Percentiles rank a stretch among this genome's conserved stretches.
phyloP scores from a whole-genome alignment of 495 filamentous ascomycete genomes.

The Poronia punctata region DNA sequence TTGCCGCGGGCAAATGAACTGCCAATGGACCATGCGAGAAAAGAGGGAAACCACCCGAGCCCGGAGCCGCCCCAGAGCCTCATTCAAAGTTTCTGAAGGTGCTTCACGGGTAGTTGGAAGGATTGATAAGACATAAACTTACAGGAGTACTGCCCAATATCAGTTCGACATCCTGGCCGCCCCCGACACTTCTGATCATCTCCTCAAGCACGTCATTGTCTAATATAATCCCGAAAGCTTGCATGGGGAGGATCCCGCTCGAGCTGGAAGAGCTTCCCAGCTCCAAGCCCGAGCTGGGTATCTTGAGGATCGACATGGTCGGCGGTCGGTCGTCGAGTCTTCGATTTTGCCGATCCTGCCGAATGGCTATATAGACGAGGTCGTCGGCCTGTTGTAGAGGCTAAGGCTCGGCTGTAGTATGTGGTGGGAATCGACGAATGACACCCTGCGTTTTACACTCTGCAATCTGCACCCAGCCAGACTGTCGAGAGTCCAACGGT shows the following conservation, averaged over 20 bases:
- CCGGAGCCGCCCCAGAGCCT: no score
- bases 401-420: slow-evolving; percentile 7
- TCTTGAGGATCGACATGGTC: slow-evolving; percentile 28
- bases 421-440: slow-evolving; percentile 13
- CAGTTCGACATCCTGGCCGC: slow-evolving; percentile 54
- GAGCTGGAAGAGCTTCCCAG: slow-evolving; percentile 35
- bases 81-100: no score
- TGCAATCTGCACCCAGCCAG: slow-evolving; percentile 26
- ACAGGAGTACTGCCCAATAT: slow-evolving; percentile 50
- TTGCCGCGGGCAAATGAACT: no score
- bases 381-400: background rate
- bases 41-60: no score
- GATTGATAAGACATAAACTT: slow-evolving; percentile 31
- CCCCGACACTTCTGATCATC: slow-evolving; percentile 58
- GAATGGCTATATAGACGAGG: background rate
- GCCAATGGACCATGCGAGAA: no score
- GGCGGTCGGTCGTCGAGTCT: slow-evolving; percentile 6
- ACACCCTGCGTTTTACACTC: slow-evolving; percentile 22
- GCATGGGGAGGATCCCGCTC: slow-evolving; percentile 29
- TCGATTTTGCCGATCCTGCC: slow-evolving; percentile 5
- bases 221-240: slow-evolving; percentile 58
- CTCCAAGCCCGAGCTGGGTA: slow-evolving; percentile 38
- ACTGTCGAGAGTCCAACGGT: slow-evolving; percentile 28
- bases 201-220: slow-evolving; percentile 61
- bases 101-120: no score